phyloP scores from a whole-genome alignment of 2,329 filamentous ascomycete species.

The Cercospora brassicicola region DNA sequence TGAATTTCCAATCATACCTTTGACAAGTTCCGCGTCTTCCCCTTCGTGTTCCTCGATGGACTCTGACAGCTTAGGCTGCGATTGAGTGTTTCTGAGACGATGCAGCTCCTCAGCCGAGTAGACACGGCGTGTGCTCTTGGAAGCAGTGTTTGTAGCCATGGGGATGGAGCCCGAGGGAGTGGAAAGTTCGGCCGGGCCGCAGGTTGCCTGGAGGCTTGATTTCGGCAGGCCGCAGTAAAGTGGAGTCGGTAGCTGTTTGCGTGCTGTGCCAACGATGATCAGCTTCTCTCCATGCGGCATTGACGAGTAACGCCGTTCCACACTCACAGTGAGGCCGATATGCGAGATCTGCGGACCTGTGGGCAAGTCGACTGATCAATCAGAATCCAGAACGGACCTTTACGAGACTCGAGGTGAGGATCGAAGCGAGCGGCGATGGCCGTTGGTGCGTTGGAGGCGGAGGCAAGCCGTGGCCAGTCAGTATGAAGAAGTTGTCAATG shows the following conservation, averaged over 20 bases:
- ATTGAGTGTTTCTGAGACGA: constrained; percentile 37
- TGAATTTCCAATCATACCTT: constrained; percentile 34
- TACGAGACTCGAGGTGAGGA: not conserved
- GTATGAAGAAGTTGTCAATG: constrained; percentile 42
- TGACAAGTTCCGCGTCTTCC: constrained; percentile 41
- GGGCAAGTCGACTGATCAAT: not conserved
- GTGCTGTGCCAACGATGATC: not conserved
- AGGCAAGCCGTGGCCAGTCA: not conserved
- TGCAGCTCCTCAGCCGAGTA: constrained; percentile 43
- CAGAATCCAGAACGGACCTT: not conserved
- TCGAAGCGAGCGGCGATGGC: constrained; percentile 17
- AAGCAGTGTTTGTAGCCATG: constrained; percentile 18
- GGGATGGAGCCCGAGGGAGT: not conserved
- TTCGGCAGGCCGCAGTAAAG: constrained; percentile 13
- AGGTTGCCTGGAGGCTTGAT: not conserved
- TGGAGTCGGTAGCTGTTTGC: constrained; percentile 9
- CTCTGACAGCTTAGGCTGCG: constrained; percentile 39
- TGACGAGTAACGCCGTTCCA: not conserved
- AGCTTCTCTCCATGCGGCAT: not conserved
- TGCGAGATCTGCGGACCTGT: not conserved
- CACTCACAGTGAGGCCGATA: not conserved
- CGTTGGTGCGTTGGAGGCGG: not conserved
- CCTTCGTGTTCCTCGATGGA: constrained; percentile 40
- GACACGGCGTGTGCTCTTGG: constrained; percentile 36
- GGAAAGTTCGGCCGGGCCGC: constrained; percentile 3